phyloP scores from a whole-genome alignment of 2,329 filamentous ascomycete species.

The Paecilomyces dactylethromorphus region DNA sequence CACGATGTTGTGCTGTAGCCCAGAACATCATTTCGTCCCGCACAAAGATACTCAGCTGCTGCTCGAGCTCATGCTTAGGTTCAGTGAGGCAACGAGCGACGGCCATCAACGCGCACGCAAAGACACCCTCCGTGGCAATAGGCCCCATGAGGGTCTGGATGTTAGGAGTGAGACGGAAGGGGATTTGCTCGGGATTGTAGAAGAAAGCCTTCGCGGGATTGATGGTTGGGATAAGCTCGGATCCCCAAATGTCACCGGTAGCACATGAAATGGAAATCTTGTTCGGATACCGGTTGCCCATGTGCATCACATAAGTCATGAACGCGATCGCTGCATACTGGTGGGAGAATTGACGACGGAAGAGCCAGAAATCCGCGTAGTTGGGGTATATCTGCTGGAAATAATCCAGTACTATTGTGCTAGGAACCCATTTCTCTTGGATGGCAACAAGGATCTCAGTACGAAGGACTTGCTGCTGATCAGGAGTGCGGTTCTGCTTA shows the following conservation, averaged over 20 bases:
- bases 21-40: constrained; percentile 97
- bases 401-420: constrained; percentile 75
- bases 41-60: constrained; percentile 89
- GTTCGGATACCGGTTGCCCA: constrained; percentile 90
- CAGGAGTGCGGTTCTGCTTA: constrained; percentile 52
- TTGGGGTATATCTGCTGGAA: constrained; percentile 83
- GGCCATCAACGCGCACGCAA: constrained; percentile 90
- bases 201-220: constrained; percentile 78
- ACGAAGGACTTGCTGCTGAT: constrained; percentile 65
- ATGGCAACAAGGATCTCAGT: constrained; percentile 93
- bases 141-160: constrained; percentile 95
- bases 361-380: constrained; percentile 95
- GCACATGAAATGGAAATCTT: constrained; percentile 87
- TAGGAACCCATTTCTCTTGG: constrained; percentile 86
- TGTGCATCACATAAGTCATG: constrained; percentile 97
- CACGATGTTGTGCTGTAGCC: constrained; percentile 75
- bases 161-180: constrained; percentile 95
- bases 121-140: constrained; percentile 91
- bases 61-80: constrained; percentile 74
- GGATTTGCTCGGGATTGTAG: constrained; percentile 90
- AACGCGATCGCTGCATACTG: constrained; percentile 92
- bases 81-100: constrained; percentile 92
- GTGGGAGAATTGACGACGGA: constrained; percentile 94
- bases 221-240: constrained; percentile 88
- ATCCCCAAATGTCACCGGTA: constrained; percentile 92